Evolutionary conservation across 805 yeast genomes (phyloP), one percentile per base, ranked within the genome.

Genomic region (Zygoascus ofunaensis): DNA sequence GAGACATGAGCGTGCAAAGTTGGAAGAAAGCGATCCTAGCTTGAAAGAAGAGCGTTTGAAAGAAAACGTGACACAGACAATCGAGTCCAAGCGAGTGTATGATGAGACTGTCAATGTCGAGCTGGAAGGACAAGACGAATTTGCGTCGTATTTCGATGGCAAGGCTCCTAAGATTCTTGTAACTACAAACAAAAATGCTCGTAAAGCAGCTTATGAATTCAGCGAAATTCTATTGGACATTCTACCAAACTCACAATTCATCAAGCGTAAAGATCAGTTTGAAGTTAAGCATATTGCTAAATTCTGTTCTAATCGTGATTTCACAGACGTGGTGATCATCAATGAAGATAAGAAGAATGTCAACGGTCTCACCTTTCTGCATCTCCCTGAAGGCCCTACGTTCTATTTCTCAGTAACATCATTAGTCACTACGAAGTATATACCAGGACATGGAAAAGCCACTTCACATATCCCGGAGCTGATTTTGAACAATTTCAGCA

Each of bases 291-390:
- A 87, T 41, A 92, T 92, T 75, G 87, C 94, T 10, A 77, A 78
- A 47, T 78, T 79, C 55, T 85, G 96, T 63, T 61, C 78, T 34
- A 85, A 83, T 58, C 70, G 97, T 59, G 90, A 80, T 18, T 92
- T 74, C 65, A 89, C 97, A 0, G 95, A 89, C 59, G 68, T 92
- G 56, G 69, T 92, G 24, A 87, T 92, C 40, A 77, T 92, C 48
- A 92, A 92, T 61, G 98, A 92, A 64, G 96, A 87, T 65, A 89
- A 89, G 65, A 92, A 90, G 64, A 74, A 73, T 50, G 94, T 92
- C 33, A 89, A 84, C 43, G 98, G 98, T 1, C 66, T 92, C 46
- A 87, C 97, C 1, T 84, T 92, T 58, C 82, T 92, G 46, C 96
- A 92, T 66, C 71, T 92, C 47, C 98, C 98, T 5, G 84, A 75